Evolutionary conservation across 306 rosid species (phyloP).

Genomic region (Rubus parviflorus): DNA sequence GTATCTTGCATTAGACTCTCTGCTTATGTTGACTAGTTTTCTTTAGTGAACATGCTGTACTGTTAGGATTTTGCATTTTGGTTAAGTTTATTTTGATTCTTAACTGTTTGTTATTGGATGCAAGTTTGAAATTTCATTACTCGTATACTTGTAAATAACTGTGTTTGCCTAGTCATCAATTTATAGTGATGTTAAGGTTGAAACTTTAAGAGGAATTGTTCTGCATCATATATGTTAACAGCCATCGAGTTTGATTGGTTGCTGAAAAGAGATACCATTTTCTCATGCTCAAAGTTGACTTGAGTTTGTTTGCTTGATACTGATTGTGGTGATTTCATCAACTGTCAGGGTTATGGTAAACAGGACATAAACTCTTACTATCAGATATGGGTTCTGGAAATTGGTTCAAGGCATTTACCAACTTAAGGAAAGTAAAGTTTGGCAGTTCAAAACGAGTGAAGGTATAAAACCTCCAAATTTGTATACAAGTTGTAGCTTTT

Average conservation of each 20-base stretch:
- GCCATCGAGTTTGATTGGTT: neutral
- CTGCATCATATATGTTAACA: neutral
- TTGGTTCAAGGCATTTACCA: conserved; percentile 78
- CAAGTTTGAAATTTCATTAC: neutral
- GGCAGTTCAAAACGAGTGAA: conserved; percentile 65
- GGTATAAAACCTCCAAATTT: conserved; percentile 42
- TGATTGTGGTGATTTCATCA: conserved; percentile 29
- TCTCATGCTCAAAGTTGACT: conserved; percentile 10
- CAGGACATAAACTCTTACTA: conserved; percentile 29
- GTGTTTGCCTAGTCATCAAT: neutral
- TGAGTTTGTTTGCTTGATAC: conserved; percentile 20
- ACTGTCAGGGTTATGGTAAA: conserved; percentile 46
- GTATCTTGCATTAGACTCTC: conserved; percentile 6
- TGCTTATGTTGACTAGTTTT: neutral
- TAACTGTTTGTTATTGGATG: neutral
- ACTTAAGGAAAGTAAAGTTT: conserved; percentile 55
- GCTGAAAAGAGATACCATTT: neutral
- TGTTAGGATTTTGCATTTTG: neutral
- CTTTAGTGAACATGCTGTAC: conserved; percentile 1
- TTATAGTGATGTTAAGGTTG: neutral
- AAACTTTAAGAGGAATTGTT: conserved; percentile 4
- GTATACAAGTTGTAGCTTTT: conserved; percentile 2
- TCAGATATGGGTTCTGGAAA: conserved; percentile 82
- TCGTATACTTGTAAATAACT: neutral
- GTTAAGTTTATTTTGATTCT: neutral